Percentiles rank a stretch among this genome's conserved stretches.
phyloP scores from a whole-genome alignment of 805 yeast genomes.

The Metschnikowia kunwiensis region DNA sequence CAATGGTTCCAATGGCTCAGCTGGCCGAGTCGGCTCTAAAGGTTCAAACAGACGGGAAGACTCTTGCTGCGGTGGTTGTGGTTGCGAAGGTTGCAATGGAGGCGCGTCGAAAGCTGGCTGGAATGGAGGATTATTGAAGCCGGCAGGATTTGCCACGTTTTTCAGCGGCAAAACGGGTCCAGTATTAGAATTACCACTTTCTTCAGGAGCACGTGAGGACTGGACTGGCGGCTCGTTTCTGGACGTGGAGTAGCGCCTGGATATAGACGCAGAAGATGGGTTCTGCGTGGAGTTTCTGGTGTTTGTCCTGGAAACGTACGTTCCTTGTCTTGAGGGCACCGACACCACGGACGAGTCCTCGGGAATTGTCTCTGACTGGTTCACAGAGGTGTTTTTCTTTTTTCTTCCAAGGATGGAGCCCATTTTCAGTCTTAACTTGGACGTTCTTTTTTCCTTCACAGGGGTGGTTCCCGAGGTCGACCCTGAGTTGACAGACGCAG shows the following conservation, averaged over 20 bases:
- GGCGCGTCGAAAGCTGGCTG: constrained; percentile 7
- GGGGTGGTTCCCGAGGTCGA: constrained; percentile 19
- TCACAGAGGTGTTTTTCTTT: constrained; percentile 43
- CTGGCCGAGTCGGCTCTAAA: not conserved
- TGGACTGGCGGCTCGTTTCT: constrained; percentile 2
- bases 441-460: constrained; percentile 29
- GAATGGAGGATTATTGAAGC: constrained; percentile 1
- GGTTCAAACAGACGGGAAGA: not conserved
- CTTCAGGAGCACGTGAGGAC: too few relatives aligned
- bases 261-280: constrained; percentile 3
- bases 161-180: too few relatives aligned
- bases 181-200: too few relatives aligned
- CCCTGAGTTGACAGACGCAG: constrained; percentile 14
- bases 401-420: constrained; percentile 70
- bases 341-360: constrained; percentile 32
- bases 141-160: not conserved
- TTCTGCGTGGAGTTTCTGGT: constrained; percentile 13
- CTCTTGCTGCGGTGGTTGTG: too few relatives aligned
- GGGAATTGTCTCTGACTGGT: constrained; percentile 27
- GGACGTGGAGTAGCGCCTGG: constrained; percentile 1
- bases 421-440: constrained; percentile 62
- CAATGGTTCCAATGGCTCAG: not conserved
- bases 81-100: constrained; percentile 8
- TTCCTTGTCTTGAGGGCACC: constrained; percentile 13
- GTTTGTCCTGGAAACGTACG: constrained; percentile 12